Base-by-base conservation (phyloP, 1,139 yeast genomes). In the Geotrichum phurueaensis region DNA sequence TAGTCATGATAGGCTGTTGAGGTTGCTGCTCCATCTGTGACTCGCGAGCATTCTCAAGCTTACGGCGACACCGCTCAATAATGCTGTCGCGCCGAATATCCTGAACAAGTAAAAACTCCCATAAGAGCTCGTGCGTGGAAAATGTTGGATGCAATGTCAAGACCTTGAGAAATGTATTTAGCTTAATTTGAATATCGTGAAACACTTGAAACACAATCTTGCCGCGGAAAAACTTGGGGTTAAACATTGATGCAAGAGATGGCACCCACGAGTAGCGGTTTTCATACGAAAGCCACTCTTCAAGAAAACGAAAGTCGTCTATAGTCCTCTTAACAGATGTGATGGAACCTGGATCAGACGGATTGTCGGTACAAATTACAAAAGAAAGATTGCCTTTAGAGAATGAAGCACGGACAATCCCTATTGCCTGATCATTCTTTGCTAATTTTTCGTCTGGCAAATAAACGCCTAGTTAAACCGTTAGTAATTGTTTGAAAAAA, bases 161-260 rank as follows among this genome's bases (percentile, higher is more conserved):
- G 13, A 78, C 71, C 47, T 76, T 73, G 27, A 85, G 71, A 58
- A 82, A 77, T 9, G 77, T 66, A 62, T 84, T 85, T 56, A 85
- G 68, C 49, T 75, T 74, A 48, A 79, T 79, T 54, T 84, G 76
- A 39, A 83, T 70, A 50, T 82, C 76, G 63, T 84, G 83, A 31
- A 81, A 72, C 29, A 79, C 71, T 62, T 72, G 69, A 12, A 76
- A 67, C 0, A 75, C 69, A 9, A 74, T 72, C 53, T 72, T 68
- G 20, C 76, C 68, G 6, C 75, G 71, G 1, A 78, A 63, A 6
- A 74, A 67, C 57, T 73, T 71, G 18, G 79, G 74, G 48, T 71
- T 70, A 20, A 69, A 65, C 39, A 68, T 66, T 2, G 68, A 58
- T 29, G 67, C 64, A 64, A 75, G 60, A 1, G 68, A 62, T 7